Evolutionary conservation across 768 basidiomycete genomes (phyloP).

Genomic region (Psilocybe azurescens): DNA sequence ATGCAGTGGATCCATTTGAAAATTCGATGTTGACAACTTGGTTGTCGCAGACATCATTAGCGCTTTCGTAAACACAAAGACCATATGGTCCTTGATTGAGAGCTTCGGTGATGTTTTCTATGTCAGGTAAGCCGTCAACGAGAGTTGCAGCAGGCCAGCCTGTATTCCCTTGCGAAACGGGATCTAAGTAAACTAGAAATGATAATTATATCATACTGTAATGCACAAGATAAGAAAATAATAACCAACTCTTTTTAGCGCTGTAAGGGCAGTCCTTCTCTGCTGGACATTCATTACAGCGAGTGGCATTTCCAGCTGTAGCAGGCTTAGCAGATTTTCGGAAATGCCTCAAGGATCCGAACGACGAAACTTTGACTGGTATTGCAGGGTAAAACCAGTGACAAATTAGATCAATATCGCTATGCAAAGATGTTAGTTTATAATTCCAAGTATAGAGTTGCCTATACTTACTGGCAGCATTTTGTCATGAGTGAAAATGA

Average conservation of each 20-base stretch:
- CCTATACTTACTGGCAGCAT: constrained; percentile 76
- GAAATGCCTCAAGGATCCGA: constrained; percentile 87
- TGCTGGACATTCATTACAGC: constrained; percentile 79
- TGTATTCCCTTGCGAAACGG: constrained; percentile 56
- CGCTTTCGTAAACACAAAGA: constrained; percentile 81
- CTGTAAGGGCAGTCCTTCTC: constrained; percentile 83
- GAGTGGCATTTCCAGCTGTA: constrained; percentile 66
- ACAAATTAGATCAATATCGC: constrained; percentile 86
- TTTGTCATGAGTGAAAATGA: constrained; percentile 90
- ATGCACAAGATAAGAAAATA: background rate
- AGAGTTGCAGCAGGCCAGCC: constrained; percentile 73
- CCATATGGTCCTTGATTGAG: constrained; percentile 79
- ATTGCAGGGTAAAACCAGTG: constrained; percentile 73
- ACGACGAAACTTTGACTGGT: constrained; percentile 79
- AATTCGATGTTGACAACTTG: constrained; percentile 93
- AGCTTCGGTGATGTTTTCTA: constrained; percentile 82
- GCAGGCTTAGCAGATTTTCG: constrained; percentile 72
- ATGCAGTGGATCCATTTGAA: constrained; percentile 78
- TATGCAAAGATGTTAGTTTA: constrained; percentile 31
- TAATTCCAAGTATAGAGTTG: background rate
- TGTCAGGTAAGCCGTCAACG: constrained; percentile 84
- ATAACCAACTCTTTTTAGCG: constrained; percentile 75
- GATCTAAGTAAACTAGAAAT: constrained; percentile 76
- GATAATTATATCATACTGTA: background rate
- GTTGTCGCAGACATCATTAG: constrained; percentile 89